These are phyloP conservation scores for Sechiopsis laciniata DNA, from an alignment of 306 rosid species.

Conservation along the genomic window DNA sequence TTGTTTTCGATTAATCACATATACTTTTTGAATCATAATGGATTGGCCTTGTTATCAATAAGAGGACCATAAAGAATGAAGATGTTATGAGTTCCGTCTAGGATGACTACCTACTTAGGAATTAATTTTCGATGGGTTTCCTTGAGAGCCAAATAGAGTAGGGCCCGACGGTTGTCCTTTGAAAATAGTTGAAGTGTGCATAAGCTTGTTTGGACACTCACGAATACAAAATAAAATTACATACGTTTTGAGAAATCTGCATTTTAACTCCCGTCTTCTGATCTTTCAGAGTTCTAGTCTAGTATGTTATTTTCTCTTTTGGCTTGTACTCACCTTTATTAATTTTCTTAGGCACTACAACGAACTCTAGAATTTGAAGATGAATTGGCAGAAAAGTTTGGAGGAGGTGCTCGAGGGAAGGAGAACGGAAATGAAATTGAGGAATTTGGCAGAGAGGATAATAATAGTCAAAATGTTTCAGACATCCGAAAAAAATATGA, in stretches of 20 bases:
- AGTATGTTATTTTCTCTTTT: conserved; percentile 27
- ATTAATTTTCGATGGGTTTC: too few species aligned
- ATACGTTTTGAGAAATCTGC: not conserved
- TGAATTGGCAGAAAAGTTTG: conserved; percentile 96
- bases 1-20: conserved; percentile 10
- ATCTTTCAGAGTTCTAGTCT: conserved; percentile 17
- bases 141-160: too few species aligned
- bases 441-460: conserved; percentile 66
- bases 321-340: conserved; percentile 15
- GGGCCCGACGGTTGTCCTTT: too few species aligned
- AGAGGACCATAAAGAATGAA: too few species aligned
- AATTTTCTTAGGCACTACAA: conserved; percentile 68
- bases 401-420: conserved; percentile 76
- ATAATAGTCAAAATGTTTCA: conserved; percentile 55
- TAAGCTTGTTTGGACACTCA: too few species aligned
- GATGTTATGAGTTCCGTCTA: too few species aligned
- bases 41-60: too few species aligned
- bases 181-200: too few species aligned
- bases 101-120: too few species aligned
- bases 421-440: conserved; percentile 78
- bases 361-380: conserved; percentile 96
- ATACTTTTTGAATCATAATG: not conserved
- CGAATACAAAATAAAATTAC: too few species aligned
- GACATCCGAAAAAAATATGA: conserved; percentile 96
- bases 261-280: conserved; percentile 4